phyloP scores from a whole-genome alignment of 164 flowering plant species.

The grape (Vitis vinifera) region ASM3070453v1 NC_081822.1:7611001-7611500 shows the following conservation, averaged over 20 bases:
- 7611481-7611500: neutral
- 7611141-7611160: slow-evolving; percentile 15
- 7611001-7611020: slow-evolving; percentile 65
- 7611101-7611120: neutral
- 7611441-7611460: slow-evolving; percentile 12
- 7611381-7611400: slow-evolving; percentile 13
- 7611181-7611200: slow-evolving; percentile 39
- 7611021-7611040: slow-evolving; percentile 60
- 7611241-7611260: slow-evolving; percentile 22
- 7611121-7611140: neutral
- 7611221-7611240: slow-evolving; percentile 27
- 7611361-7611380: slow-evolving; percentile 29
- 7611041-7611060: slow-evolving; percentile 31
- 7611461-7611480: slow-evolving; percentile 20
- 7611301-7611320: neutral
- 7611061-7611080: slow-evolving; percentile 31
- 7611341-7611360: slow-evolving; percentile 35
- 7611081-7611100: slow-evolving; percentile 1
- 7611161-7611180: slow-evolving; percentile 21
- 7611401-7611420: slow-evolving; percentile 5
- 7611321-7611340: neutral
- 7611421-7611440: slow-evolving; percentile 23
- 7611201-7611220: slow-evolving; percentile 32
- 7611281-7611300: neutral
- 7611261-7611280: neutral